Evolutionary conservation across 257 asterid species (phyloP), one percentile per base, ranked within the genome.

Genomic region (Apocynum venetum): DNA sequence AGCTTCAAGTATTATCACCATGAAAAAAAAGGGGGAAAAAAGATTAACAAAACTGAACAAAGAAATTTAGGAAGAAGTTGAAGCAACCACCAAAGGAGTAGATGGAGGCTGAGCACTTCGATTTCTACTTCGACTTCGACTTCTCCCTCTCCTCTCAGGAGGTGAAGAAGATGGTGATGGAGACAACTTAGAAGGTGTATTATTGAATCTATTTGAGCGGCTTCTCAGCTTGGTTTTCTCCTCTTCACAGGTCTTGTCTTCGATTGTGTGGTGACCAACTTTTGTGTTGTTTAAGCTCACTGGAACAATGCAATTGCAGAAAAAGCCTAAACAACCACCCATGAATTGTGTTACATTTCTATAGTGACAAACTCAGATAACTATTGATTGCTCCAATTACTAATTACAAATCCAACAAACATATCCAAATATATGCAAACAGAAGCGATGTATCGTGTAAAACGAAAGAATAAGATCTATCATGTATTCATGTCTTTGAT

Each of bases 271-370:
- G 68, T 86, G 89, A 48, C 91, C 81, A 36, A 89, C 90, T 80
- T 86, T 86, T 1, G 87, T 84, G 3, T 92, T 78, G 81, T 87
- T 91, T 80, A 91, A 81, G 86, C 79, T 91, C 78, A 73, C 90
- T 0, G 97, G 97, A 72, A 93, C 86, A 9, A 93, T 89, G 80
- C 98, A 93, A 53, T 88, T 85, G 86, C 98, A 91, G 40, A 90
- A 74, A 41, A 84, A 73, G 77, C 97, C 97, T 93, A 71, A 35
- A 77, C 38, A 35, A 56, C 35, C 41, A 46, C 19, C 48, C 36
- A 73, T 3, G 20, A 73, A 51, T 59, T 25, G 46, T n/a, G 35
- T 8, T 14, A 20, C 14, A 17, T 0, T 19, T 57, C 36, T 4
- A 57, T n/a, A 57, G 64, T 57, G 64, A 57, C 64, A 57, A 66